Conservation (phyloP, 73 alveolate genomes). For the Paramecium biaurelia region DNA sequence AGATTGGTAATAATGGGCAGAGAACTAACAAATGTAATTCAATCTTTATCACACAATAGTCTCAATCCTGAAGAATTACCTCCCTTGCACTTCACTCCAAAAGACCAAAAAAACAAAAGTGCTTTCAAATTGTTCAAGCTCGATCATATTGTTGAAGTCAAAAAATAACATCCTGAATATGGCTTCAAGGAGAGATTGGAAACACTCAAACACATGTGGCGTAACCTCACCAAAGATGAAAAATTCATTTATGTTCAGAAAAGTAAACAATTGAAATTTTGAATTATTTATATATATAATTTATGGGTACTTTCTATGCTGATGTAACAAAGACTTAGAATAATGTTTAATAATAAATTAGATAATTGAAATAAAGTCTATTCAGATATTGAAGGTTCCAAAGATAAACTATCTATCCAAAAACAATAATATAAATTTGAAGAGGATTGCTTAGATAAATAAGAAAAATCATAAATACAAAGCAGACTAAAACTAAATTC, state of each 20-base stretch:
- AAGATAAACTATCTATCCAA: neutral
- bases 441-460: too few species aligned
- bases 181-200: constrained; percentile 39
- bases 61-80: neutral
- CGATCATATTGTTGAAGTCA: neutral
- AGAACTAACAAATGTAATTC: neutral
- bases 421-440: too few species aligned
- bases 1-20: neutral
- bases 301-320: neutral
- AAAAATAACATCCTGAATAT: neutral
- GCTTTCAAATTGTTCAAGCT: constrained; percentile 5
- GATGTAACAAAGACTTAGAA: neutral
- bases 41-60: neutral
- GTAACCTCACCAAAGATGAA: neutral
- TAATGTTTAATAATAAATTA: neutral
- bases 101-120: neutral
- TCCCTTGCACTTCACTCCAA: neutral
- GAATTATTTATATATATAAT: neutral
- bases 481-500: too few species aligned
- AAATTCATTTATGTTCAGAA: neutral
- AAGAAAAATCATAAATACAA: too few species aligned
- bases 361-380: neutral
- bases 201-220: constrained; percentile 11
- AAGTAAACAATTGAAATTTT: constrained; percentile 6
- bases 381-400: neutral